These are phyloP conservation scores for Verticillium tricorpus DNA, from an alignment of 2,329 filamentous ascomycete genomes.

Conservation along the genomic window DNA sequence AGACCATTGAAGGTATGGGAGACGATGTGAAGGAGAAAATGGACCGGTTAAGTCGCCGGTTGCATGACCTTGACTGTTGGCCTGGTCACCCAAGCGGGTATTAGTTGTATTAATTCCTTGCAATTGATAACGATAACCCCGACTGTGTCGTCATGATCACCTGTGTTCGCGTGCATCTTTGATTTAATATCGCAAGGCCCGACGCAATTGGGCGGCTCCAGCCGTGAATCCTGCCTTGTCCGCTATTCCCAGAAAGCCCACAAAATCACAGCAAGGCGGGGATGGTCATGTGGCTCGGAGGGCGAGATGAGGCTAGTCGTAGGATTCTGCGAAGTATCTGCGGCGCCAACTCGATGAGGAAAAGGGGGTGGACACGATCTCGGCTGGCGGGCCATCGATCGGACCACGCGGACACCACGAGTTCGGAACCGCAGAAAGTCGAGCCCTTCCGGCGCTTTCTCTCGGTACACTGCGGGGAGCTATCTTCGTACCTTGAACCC, in stretches of 20 bases:
- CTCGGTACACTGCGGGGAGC: neutral
- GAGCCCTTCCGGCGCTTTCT: neutral
- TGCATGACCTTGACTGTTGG: conserved; percentile 27
- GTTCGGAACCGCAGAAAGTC: neutral
- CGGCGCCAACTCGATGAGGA: neutral
- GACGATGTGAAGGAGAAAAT: conserved; percentile 17
- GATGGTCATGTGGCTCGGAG: neutral
- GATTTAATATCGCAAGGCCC: too few relatives aligned
- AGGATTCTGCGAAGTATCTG: conserved; percentile 2
- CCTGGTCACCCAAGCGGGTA: conserved; percentile 10
- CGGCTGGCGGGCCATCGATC: neutral
- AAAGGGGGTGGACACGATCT: neutral
- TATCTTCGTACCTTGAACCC: neutral
- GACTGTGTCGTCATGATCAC: too few relatives aligned
- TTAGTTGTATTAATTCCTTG: neutral
- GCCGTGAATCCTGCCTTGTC: too few relatives aligned
- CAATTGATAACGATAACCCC: too few relatives aligned
- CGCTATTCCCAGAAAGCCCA: neutral
- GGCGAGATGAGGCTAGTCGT: neutral
- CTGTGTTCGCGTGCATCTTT: too few relatives aligned
- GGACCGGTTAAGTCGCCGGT: conserved; percentile 20
- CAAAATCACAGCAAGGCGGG: neutral
- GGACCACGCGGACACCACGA: neutral
- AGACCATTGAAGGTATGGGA: conserved; percentile 2
- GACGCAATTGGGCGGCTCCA: too few relatives aligned